Evolutionary conservation across 2,329 filamentous ascomycete genomes (phyloP).

Genomic region (Penicillium sp.): DNA sequence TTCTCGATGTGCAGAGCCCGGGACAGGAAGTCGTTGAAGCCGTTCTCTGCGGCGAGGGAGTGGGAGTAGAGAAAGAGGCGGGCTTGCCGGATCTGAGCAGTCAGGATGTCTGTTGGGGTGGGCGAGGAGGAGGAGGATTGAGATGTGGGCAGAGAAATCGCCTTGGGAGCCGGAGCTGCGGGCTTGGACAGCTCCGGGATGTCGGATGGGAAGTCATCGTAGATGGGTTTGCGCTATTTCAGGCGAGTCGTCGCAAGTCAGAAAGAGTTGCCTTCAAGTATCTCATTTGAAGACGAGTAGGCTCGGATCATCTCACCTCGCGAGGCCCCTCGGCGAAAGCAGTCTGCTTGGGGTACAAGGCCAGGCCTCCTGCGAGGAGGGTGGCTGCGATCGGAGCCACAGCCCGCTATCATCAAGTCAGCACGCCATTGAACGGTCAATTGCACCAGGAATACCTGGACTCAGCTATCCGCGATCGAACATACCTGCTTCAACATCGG

Average conservation of each 20-base stretch:
- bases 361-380: constrained; percentile 46
- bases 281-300: not conserved
- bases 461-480: not conserved
- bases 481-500: constrained; percentile 48
- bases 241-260: constrained; percentile 23
- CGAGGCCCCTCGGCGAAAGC: constrained; percentile 49
- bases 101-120: constrained; percentile 87
- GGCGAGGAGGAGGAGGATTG: constrained; percentile 51
- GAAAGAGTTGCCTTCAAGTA: not conserved
- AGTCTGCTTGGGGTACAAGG: constrained; percentile 46
- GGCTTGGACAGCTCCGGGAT: constrained; percentile 34
- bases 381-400: constrained; percentile 47
- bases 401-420: constrained; percentile 41
- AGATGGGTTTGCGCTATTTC: constrained; percentile 49
- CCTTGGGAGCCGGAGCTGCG: constrained; percentile 20
- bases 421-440: constrained; percentile 25
- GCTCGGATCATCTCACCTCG: constrained; percentile 28
- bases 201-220: constrained; percentile 45
- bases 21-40: constrained; percentile 80
- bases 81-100: constrained; percentile 75
- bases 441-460: constrained; percentile 7
- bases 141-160: constrained; percentile 23
- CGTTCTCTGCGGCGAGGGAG: constrained; percentile 74
- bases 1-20: constrained; percentile 82
- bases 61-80: constrained; percentile 80